Base-by-base conservation (phyloP, 805 yeast genomes). In the Priceomyces medius region DNA sequence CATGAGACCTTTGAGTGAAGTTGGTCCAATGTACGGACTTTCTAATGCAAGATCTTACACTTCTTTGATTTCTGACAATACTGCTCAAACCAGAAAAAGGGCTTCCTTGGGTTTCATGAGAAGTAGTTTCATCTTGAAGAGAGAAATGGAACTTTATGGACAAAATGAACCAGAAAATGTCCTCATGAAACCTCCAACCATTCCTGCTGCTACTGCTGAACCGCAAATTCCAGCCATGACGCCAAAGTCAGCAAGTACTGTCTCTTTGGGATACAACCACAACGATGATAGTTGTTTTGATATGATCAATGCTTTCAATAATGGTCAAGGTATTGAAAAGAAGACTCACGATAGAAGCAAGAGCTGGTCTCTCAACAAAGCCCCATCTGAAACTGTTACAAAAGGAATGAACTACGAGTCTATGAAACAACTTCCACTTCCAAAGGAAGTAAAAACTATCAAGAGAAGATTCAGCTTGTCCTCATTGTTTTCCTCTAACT, bases 81-180 rank as follows among this genome's bases (percentile, higher is more conserved):
- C 35, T 31, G 29, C 28, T n/a, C 44, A 41, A 36, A 20, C 28
- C 12, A 37, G 54, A 37, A 54, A 50, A 44, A 53, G 69, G 36
- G 74, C 68, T 20, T 69, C 74, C 2, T 44, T 62, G 37, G 75
- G 75, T 0, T 70, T 70, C 49, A 70, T 70, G 74, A 64, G 69
- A 54, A 58, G 66, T 38, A 63, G 71, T 29, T 69, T 63, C 49
- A 55, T 70, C 13, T 64, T 70, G 55, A 66, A 66, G 57, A 65
- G 64, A 54, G 74, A 67, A 45, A 62, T 68, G 59, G 62, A 59
- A 37, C 51, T 53, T 12, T 42, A 55, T 38, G 70, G 71, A 4
- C 58, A 40, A 45, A 62, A 62, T 43, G 41, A 42, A 13, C 63
- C 68, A 9, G 70, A 64, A 42, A 62, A 63, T 45, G 63, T 59